A percentile compares a stretch with the other conserved stretches of the same genome.
Evolutionary conservation across 345 rosid species (phyloP).

Genomic region (Luvunga scandens): DNA sequence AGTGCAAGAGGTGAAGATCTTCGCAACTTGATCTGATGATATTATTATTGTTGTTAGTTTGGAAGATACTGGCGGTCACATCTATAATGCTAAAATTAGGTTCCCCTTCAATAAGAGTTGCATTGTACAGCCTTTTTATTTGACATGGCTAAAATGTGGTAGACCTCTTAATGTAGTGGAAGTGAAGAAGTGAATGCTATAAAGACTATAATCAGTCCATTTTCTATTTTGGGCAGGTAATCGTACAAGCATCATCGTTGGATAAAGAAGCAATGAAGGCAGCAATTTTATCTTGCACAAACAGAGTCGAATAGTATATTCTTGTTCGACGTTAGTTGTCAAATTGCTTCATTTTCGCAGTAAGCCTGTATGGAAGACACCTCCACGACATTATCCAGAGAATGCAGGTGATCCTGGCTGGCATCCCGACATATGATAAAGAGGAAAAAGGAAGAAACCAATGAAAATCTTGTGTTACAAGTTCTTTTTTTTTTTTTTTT

Average conservation of each 20-base stretch:
- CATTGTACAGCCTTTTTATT: background rate
- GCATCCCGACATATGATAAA: background rate
- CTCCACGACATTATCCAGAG: background rate
- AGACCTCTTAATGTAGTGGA: background rate
- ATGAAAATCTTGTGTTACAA: background rate
- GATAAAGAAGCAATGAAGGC: conserved; percentile 84
- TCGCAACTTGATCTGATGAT: background rate
- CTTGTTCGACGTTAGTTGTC: background rate
- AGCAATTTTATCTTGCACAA: conserved; percentile 70
- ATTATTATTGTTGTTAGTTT: background rate
- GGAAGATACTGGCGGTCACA: background rate
- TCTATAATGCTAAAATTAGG: background rate
- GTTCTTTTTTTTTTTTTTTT: no score
- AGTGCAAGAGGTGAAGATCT: conserved; percentile 76
- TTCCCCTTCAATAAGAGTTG: background rate
- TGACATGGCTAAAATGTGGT: no score
- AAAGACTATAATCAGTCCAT: background rate
- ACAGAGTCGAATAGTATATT: conserved; percentile 54
- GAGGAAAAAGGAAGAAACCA: no score
- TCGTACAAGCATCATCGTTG: conserved; percentile 66
- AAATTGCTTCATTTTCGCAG: background rate
- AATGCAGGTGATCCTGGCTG: background rate
- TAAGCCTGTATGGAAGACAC: background rate
- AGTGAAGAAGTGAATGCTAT: background rate
- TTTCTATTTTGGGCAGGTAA: conserved; percentile 46